These are phyloP conservation scores for Globisporangium lucens DNA, from an alignment of 352 stramenopile genomes.

Conservation along the genomic window DNA sequence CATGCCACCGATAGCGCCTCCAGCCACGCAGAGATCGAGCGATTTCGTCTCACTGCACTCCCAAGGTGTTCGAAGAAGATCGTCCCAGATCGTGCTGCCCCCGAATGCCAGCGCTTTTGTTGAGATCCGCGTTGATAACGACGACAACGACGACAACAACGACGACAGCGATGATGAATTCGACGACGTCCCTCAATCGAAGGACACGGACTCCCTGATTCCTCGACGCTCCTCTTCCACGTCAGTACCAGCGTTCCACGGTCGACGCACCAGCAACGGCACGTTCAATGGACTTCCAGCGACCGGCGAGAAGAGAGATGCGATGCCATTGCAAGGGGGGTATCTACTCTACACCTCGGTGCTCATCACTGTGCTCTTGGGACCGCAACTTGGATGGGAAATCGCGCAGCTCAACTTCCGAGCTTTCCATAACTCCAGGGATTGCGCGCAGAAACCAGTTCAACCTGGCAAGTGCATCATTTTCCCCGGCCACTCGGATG, in stretches of 20 bases:
- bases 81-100: slow-evolving; percentile 11
- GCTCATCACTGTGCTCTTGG: slow-evolving; percentile 33
- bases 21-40: neutral
- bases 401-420: slow-evolving; percentile 43
- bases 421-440: slow-evolving; percentile 35
- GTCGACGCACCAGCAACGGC: slow-evolving; percentile 8
- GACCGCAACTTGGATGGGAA: slow-evolving; percentile 39
- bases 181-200: neutral
- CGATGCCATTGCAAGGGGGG: slow-evolving; percentile 18
- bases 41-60: slow-evolving; percentile 11
- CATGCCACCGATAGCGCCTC: neutral
- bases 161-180: slow-evolving; percentile 6
- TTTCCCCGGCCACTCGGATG: slow-evolving; percentile 34
- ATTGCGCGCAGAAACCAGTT: slow-evolving; percentile 25
- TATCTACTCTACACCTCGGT: slow-evolving; percentile 34
- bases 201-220: slow-evolving; percentile 13
- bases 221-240: slow-evolving; percentile 11
- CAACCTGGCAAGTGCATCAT: slow-evolving; percentile 31
- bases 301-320: slow-evolving; percentile 7
- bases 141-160: neutral
- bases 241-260: slow-evolving; percentile 1
- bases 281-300: slow-evolving; percentile 6
- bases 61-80: slow-evolving; percentile 14
- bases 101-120: slow-evolving; percentile 6
- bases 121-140: slow-evolving; percentile 12